These are phyloP conservation scores for Russula brevipes DNA, from an alignment of 768 basidiomycete genomes.

Conservation along the genomic window DNA sequence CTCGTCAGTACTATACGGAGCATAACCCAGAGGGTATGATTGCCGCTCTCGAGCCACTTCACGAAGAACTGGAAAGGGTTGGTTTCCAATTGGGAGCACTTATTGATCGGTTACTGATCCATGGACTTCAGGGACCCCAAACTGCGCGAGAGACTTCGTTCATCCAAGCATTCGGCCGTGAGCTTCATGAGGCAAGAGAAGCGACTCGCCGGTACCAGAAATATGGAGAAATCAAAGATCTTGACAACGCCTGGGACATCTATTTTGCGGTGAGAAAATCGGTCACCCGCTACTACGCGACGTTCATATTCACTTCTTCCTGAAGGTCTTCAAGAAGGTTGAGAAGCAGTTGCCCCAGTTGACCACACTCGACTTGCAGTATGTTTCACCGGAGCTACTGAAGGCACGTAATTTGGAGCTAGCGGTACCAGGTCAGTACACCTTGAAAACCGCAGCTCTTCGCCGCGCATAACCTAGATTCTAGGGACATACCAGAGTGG, in stretches of 20 bases:
- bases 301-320: not conserved
- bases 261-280: slow-evolving; percentile 76
- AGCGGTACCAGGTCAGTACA: slow-evolving; percentile 80
- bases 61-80: slow-evolving; percentile 85
- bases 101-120: not conserved
- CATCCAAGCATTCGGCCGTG: slow-evolving; percentile 87
- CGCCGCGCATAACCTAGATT: not conserved
- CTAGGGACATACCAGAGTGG: slow-evolving; percentile 90
- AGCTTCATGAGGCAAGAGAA: slow-evolving; percentile 87
- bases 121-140: slow-evolving; percentile 66
- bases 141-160: slow-evolving; percentile 95
- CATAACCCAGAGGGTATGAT: slow-evolving; percentile 98
- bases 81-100: slow-evolving; percentile 26
- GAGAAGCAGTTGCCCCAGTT: slow-evolving; percentile 90
- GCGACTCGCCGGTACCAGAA: slow-evolving; percentile 81
- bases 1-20: slow-evolving; percentile 92
- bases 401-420: slow-evolving; percentile 86
- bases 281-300: not conserved
- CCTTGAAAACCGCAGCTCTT: not conserved
- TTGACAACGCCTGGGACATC: slow-evolving; percentile 98
- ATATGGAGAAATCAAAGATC: slow-evolving; percentile 80
- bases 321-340: slow-evolving; percentile 89
- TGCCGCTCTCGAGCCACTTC: slow-evolving; percentile 82
- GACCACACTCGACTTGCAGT: slow-evolving; percentile 90
- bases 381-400: slow-evolving; percentile 88